Evolutionary conservation across 192 early-diverging fungal genomes (phyloP).

Genomic region (Pilaira anomala): DNA sequence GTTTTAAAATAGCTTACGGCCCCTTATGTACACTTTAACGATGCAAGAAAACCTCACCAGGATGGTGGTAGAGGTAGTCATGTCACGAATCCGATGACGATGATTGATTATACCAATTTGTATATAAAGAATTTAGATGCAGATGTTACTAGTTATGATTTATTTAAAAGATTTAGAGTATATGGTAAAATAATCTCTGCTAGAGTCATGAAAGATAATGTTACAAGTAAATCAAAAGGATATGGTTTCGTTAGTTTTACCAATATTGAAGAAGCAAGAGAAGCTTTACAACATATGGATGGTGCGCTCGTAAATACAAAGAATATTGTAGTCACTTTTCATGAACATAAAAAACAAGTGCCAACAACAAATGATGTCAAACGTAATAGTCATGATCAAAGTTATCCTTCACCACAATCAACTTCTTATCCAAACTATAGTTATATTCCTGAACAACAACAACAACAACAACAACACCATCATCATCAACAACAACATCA

Average conservation of each 20-base stretch:
- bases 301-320: slow-evolving; percentile 72
- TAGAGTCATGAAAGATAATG: slow-evolving; percentile 77
- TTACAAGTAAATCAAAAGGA: slow-evolving; percentile 73
- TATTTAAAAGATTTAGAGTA: slow-evolving; percentile 87
- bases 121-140: slow-evolving; percentile 97
- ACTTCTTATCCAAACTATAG: background rate
- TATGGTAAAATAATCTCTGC: slow-evolving; percentile 89
- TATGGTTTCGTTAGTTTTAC: slow-evolving; percentile 95
- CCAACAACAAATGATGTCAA: background rate
- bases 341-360: slow-evolving; percentile 82
- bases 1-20: background rate
- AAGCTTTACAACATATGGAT: slow-evolving; percentile 90
- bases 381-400: background rate
- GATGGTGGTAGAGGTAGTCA: background rate
- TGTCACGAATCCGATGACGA: background rate
- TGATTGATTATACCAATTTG: slow-evolving; percentile 67
- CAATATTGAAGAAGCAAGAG: slow-evolving; percentile 83
- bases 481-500: too few species aligned
- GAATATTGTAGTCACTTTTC: slow-evolving; percentile 87
- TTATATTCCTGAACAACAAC: background rate
- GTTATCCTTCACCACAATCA: background rate
- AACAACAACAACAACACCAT: background rate
- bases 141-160: slow-evolving; percentile 87
- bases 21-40: background rate
- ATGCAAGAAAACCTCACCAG: background rate